A percentile compares a stretch with the other conserved stretches of the same genome.
Conservation (phyloP, 1,139 yeast species). For the Blastobotrys buckinghamii region DNA sequence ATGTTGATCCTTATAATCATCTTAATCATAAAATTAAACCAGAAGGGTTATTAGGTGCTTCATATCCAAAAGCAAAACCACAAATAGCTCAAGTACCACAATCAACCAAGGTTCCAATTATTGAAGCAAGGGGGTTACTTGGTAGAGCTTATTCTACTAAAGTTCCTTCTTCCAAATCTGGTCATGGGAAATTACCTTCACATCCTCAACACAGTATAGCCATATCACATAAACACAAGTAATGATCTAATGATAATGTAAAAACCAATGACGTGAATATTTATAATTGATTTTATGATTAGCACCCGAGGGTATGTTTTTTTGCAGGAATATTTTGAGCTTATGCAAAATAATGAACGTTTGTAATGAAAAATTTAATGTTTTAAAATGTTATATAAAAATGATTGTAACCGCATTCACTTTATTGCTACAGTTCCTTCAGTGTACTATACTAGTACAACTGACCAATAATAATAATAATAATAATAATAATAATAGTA, state of each 20-base stretch:
- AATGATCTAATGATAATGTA: no score
- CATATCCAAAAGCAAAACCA: not conserved
- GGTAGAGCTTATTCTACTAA: constrained; percentile 2
- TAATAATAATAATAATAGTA: no score
- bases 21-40: not conserved
- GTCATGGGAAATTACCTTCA: not conserved
- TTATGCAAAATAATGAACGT: no score
- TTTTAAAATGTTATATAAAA: no score
- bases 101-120: not conserved
- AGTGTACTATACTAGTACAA: not conserved
- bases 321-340: no score
- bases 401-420: no score
- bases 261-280: no score
- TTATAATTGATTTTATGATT: no score
- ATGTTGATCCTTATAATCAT: not conserved
- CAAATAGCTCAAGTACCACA: not conserved
- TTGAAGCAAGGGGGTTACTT: constrained; percentile 12
- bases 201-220: constrained; percentile 12
- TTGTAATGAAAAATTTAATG: no score
- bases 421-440: not conserved
- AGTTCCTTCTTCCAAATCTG: not conserved
- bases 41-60: not conserved
- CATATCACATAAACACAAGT: constrained; percentile 6
- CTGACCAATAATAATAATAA: not conserved
- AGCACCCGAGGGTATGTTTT: no score